These are phyloP conservation scores for Cordyceps sp. DNA, from an alignment of 2,329 filamentous ascomycete species.

Conservation along the genomic window DNA sequence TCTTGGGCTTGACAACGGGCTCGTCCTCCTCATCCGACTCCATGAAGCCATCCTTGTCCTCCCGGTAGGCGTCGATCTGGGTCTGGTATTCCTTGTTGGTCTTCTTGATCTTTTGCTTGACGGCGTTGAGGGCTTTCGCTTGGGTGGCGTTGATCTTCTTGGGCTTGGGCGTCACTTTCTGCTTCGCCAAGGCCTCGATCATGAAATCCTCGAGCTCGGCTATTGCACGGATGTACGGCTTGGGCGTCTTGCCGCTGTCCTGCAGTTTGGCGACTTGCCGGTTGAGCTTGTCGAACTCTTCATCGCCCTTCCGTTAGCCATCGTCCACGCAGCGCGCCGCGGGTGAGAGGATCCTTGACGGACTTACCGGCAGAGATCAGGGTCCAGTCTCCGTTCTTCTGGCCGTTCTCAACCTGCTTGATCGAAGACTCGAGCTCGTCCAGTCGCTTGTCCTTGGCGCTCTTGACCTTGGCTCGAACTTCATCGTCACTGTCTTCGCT, in stretches of 20 bases:
- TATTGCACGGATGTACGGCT: conserved; percentile 82
- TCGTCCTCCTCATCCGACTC: conserved; percentile 61
- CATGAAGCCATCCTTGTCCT: conserved; percentile 77
- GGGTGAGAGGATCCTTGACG: too few relatives aligned
- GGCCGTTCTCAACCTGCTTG: conserved; percentile 82
- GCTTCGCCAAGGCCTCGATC: conserved; percentile 86
- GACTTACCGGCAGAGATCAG: conserved; percentile 70
- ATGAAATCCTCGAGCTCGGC: conserved; percentile 89
- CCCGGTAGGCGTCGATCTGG: conserved; percentile 76
- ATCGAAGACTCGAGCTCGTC: conserved; percentile 88
- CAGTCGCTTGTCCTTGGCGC: conserved; percentile 91
- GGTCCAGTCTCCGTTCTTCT: conserved; percentile 97
- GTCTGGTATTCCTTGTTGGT: conserved; percentile 88
- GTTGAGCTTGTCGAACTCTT: conserved; percentile 92
- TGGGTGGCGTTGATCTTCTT: conserved; percentile 99
- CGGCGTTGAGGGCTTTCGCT: conserved; percentile 82
- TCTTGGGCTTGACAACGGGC: conserved; percentile 29
- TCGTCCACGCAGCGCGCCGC: too few relatives aligned
- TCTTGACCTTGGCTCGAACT: conserved; percentile 75
- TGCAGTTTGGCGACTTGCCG: conserved; percentile 67
- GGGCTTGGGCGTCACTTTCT: conserved; percentile 84
- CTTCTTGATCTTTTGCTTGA: conserved; percentile 98
- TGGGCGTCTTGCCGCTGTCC: conserved; percentile 64
- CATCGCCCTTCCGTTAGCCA: conserved; percentile 3
- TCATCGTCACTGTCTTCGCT: conserved; percentile 82